Base-by-base conservation (phyloP, 768 basidiomycete genomes). In the Lactarius evosmus region DNA sequence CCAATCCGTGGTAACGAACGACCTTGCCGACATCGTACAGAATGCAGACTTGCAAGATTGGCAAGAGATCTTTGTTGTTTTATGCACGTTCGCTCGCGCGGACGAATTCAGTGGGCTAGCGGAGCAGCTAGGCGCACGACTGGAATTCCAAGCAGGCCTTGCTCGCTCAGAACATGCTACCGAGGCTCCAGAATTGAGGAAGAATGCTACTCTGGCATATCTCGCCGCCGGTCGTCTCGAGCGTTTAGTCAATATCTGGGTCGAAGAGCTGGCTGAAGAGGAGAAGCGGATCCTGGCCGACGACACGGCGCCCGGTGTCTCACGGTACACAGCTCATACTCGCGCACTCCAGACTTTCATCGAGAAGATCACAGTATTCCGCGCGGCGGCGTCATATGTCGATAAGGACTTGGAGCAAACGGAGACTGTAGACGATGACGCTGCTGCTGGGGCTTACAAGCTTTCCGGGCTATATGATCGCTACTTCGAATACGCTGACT, bases 321-420 rank as follows among this genome's bases (percentile, higher is more conserved):
- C 88, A 3, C 79, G 79, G 7, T 95, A 93, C 71, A 86, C 91
- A 1, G 86, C 88, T 0, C 91, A 93, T 66, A 92, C 89, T 0
- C 83, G 86, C 30, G 93, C 95, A 2, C 76, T 99, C 46, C 96
- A 98, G 72, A 87, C 89, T 0, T 95, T 98, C 76, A 83, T 98
- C 69, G 97, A 98, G 77, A 98, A 98, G 76, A 95, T 98, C 27
- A 87, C 95, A 1, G 86, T 97, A 46, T 98, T 99, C 84, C 86
- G 93, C 56, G 80, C 84, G 54, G 97, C 96, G 0, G 90, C 91
- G 54, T 79, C 82, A 16, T 95, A 93, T 72, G 78, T 83, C 66
- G 93, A 95, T 70, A 74, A 76, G 17, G 95, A 95, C 66, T 79
- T 98, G 40, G 72, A 74, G 2, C 66, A 60, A 55, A 69, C 74